phyloP scores from a whole-genome alignment of 352 stramenopile genomes.

The Phytophthora fragariaefolia region DNA sequence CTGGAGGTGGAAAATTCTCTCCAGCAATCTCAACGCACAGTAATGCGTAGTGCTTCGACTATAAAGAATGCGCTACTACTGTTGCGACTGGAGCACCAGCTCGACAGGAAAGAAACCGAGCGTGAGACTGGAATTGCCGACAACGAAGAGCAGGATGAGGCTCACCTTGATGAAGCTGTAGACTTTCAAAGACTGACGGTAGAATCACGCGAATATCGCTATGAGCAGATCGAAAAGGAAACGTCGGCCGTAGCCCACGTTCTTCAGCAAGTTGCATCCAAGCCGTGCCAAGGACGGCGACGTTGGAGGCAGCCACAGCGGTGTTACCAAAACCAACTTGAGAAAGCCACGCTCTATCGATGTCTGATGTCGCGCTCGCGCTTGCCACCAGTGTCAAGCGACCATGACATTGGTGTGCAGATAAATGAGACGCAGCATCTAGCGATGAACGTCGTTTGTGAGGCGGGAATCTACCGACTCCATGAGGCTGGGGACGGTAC shows the following conservation, averaged over 20 bases:
- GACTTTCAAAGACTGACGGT: constrained; percentile 60
- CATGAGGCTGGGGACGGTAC: constrained; percentile 36
- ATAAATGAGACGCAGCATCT: constrained; percentile 54
- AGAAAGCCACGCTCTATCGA: constrained; percentile 62
- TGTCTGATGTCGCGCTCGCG: constrained; percentile 63
- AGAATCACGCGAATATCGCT: constrained; percentile 73
- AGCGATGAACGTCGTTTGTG: constrained; percentile 67
- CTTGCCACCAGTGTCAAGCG: constrained; percentile 47
- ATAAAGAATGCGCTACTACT: constrained; percentile 68
- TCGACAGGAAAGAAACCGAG: constrained; percentile 33
- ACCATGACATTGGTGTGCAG: constrained; percentile 69
- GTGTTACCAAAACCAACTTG: constrained; percentile 41
- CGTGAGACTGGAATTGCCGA: constrained; percentile 28
- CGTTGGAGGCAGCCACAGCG: constrained; percentile 27
- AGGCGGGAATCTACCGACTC: constrained; percentile 67
- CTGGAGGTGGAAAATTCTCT: constrained; percentile 52
- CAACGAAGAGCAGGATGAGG: constrained; percentile 22
- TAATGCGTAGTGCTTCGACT: constrained; percentile 65
- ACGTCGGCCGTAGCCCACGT: constrained; percentile 47
- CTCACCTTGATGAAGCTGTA: constrained; percentile 12
- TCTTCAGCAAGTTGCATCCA: constrained; percentile 49
- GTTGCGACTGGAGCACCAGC: constrained; percentile 39
- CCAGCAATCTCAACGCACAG: constrained; percentile 32
- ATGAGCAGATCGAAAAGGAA: constrained; percentile 70
- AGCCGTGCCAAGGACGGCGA: constrained; percentile 10